Percentiles rank a stretch among this genome's conserved stretches.
Conservation (phyloP, 2,329 filamentous ascomycete species). For the Aspergillus pseudotamarii region DNA sequence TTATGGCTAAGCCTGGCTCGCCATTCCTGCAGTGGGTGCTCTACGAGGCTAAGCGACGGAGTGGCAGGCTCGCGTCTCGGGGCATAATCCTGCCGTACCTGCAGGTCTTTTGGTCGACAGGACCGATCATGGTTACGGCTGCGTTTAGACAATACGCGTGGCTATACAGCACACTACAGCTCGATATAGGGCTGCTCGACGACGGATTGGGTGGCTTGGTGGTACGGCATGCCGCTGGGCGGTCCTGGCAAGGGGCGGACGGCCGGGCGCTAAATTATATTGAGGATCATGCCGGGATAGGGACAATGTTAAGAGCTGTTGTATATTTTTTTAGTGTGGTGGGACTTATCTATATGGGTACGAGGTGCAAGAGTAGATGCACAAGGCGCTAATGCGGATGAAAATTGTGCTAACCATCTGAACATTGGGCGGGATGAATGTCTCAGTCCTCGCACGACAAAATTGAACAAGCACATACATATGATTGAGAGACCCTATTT, state of each 20-base stretch:
- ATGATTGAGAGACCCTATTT: too few relatives aligned
- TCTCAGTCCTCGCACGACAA: too few relatives aligned
- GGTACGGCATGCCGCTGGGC: conserved; percentile 17
- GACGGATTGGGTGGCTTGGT: conserved; percentile 13
- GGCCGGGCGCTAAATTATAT: conserved; percentile 21
- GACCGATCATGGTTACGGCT: conserved; percentile 23
- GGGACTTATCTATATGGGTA: too few relatives aligned
- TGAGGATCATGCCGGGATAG: conserved; percentile 10
- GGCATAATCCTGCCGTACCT: conserved; percentile 20
- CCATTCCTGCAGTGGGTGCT: conserved; percentile 19
- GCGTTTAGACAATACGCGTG: conserved; percentile 17
- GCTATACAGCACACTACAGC: conserved; percentile 5
- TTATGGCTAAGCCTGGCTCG: conserved; percentile 21
- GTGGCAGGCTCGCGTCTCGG: conserved; percentile 4
- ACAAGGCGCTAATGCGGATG: too few relatives aligned
- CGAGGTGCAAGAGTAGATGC: too few relatives aligned
- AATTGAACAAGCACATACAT: too few relatives aligned
- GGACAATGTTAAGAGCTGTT: too few relatives aligned
- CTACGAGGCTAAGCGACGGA: conserved; percentile 21
- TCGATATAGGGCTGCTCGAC: conserved; percentile 16
- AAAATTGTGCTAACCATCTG: too few relatives aligned
- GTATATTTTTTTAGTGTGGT: too few relatives aligned
- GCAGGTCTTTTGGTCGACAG: conserved; percentile 26
- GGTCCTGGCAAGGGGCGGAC: conserved; percentile 24
- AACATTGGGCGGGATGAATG: too few relatives aligned